Evolutionary conservation across 2,329 filamentous ascomycete species (phyloP).

Genomic region (Paraconiothyrium brasiliense): DNA sequence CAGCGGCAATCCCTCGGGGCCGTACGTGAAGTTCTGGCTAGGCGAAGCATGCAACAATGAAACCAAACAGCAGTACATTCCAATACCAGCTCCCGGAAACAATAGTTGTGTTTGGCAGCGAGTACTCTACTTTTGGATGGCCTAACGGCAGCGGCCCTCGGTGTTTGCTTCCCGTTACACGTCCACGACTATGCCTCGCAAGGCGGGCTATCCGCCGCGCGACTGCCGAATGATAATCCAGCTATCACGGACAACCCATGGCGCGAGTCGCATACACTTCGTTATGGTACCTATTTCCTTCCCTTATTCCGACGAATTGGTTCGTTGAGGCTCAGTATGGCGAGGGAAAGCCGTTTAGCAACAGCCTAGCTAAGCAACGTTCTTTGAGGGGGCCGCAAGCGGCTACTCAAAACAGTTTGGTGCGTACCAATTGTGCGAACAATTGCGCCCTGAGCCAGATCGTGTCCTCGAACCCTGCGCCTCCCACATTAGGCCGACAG

Average conservation of each 20-base stretch:
- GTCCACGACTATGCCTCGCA: neutral
- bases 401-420: neutral
- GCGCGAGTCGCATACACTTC: neutral
- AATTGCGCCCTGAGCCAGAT: neutral
- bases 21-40: neutral
- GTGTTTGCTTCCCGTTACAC: neutral
- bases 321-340: neutral
- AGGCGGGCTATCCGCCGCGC: neutral
- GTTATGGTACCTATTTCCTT: neutral
- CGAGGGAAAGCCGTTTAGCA: neutral
- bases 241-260: neutral
- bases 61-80: neutral
- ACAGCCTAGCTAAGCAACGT: neutral
- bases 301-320: neutral
- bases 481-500: neutral
- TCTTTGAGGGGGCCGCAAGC: neutral
- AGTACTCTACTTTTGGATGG: too few species aligned
- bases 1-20: neutral
- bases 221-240: neutral
- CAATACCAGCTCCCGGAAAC: too few species aligned
- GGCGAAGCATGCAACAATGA: neutral
- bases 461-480: neutral
- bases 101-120: neutral
- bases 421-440: neutral
- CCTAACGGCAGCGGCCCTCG: too few species aligned